Base-by-base conservation (phyloP, 768 basidiomycete species). In the Pluteus cervinus region DNA sequence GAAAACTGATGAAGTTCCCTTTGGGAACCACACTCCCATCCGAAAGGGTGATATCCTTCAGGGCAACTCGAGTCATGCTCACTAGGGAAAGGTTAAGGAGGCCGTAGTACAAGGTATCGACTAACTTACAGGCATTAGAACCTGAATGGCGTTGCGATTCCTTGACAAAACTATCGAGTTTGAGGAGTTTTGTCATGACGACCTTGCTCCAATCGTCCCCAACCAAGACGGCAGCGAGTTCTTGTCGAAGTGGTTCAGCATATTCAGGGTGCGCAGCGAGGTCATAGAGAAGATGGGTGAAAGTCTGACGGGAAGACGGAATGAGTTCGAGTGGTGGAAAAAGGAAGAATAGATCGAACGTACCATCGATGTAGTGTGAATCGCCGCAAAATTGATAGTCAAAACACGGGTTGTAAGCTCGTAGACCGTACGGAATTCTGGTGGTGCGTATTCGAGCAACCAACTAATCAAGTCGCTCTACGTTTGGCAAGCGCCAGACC, bases 401-500 rank as follows among this genome's bases (percentile, higher is more conserved):
- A 75, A 47, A 5, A 73, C 41, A n/a, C 62, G 53, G 1, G 47
- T 43, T 0, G 58, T 56, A 6, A 71, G 45, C 21, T 61, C 54
- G n/a, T 47, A 38, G 1, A 55, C 37, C 5, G 42, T 54, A 17
- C 49, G 45, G 22, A 57, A 54, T n/a, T 58, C 42, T 4, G 54
- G 56, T 7, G 52, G 45, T 1, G 68, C 67, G 6, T 49, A 54
- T 29, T 68, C 69, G 24, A 74, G 55, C 8, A 73, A 51, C 71
- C 71, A 76, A 11, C 61, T 56, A 0, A 75, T 54, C n/a, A 74
- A 42, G 39, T 74, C 72, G 36, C 64, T 62, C 73, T 73, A 29
- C 21, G 18, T 12, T n/a, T n/a, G n/a, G n/a, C n/a, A n/a, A n/a
- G n/a, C n/a, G n/a, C n/a, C n/a, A n/a, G n/a, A n/a, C n/a, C n/a